These are phyloP conservation scores for Lactarius trivialis DNA, from an alignment of 768 basidiomycete species.

Conservation along the genomic window DNA sequence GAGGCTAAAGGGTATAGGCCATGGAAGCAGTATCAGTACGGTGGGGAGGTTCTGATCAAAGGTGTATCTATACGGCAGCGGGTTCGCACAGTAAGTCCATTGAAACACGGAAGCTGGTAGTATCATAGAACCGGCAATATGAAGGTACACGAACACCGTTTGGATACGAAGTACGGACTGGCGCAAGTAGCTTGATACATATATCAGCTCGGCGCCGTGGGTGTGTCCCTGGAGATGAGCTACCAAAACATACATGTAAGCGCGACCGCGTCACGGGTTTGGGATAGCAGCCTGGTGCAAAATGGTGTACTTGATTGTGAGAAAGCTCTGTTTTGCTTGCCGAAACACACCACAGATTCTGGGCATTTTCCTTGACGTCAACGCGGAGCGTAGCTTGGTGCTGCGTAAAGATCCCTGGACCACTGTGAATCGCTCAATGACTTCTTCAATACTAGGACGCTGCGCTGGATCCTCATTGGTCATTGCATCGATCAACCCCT, in stretches of 20 bases:
- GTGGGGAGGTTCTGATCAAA: not conserved
- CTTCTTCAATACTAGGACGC: conserved; percentile 26
- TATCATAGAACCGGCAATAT: too few species aligned
- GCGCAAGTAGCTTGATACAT: not conserved
- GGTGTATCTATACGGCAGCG: not conserved
- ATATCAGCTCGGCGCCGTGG: not conserved
- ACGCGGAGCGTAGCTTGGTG: conserved; percentile 13
- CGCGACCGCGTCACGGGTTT: not conserved
- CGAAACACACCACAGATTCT: not conserved
- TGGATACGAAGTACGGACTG: not conserved
- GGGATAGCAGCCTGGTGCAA: conserved; percentile 3
- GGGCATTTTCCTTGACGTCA: not conserved
- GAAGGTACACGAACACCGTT: not conserved
- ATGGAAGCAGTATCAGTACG: not conserved
- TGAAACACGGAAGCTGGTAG: not conserved
- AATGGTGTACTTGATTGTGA: conserved; percentile 3
- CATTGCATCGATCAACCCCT: conserved; percentile 27
- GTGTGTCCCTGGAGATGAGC: not conserved
- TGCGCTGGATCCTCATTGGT: conserved; percentile 24
- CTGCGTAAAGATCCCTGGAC: not conserved
- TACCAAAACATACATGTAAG: not conserved
- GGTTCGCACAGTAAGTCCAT: not conserved
- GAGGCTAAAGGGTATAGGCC: not conserved
- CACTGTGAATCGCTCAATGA: not conserved
- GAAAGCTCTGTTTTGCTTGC: not conserved